Evolutionary conservation across 2,329 filamentous ascomycete species (phyloP).

Genomic region (Chaetomium sp.): DNA sequence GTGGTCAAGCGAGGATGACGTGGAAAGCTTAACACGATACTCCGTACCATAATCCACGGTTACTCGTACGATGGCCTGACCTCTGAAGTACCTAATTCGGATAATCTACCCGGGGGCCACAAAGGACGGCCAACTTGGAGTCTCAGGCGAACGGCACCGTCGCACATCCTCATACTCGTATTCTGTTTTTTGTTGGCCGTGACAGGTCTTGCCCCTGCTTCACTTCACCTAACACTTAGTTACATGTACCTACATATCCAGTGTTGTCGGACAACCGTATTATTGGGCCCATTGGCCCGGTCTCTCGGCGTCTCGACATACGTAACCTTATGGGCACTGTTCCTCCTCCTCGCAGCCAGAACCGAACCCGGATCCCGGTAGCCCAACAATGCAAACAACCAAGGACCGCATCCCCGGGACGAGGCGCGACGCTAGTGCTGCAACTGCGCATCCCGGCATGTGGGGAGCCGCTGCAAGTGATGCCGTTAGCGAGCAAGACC

Average conservation of each 20-base stretch:
- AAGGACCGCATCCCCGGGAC: neutral
- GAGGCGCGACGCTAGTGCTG: neutral
- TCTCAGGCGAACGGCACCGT: neutral
- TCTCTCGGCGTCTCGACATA: neutral
- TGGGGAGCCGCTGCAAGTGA: conserved; percentile 7
- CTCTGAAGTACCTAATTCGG: neutral
- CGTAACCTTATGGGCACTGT: neutral
- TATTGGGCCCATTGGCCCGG: neutral
- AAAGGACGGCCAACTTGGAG: neutral
- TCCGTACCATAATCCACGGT: neutral
- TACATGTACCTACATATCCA: neutral
- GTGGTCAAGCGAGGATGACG: neutral
- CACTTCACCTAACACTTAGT: neutral
- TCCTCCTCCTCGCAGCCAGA: neutral
- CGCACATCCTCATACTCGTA: neutral
- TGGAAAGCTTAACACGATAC: neutral
- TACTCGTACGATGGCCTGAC: neutral
- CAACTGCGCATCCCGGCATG: conserved; percentile 2
- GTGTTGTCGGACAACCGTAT: neutral
- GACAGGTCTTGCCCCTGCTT: neutral
- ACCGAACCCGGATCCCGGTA: neutral
- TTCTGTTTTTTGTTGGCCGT: neutral
- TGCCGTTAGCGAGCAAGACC: conserved; percentile 4
- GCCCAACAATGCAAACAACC: neutral
- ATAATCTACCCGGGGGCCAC: neutral